Evolutionary conservation across 495 filamentous ascomycete genomes (phyloP).

Genomic region (Talaromyces wortmannii): DNA sequence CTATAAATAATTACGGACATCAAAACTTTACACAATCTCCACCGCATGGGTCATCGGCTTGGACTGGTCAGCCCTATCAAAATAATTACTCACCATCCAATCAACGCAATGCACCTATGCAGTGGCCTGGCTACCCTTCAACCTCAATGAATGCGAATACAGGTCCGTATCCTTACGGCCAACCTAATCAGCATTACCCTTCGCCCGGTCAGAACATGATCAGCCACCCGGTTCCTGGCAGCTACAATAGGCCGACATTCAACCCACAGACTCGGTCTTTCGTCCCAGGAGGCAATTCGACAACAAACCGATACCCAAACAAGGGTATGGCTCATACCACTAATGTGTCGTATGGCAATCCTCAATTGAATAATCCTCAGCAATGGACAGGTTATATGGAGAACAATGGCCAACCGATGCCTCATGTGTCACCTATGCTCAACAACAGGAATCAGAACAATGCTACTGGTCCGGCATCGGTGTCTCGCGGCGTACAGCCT

Average conservation of each 20-base stretch:
- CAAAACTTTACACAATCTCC: conserved; percentile 20
- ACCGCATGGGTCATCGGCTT: conserved; percentile 19
- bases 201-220: conserved; percentile 51
- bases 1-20: conserved; percentile 32
- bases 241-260: conserved; percentile 76
- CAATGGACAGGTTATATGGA: conserved; percentile 34
- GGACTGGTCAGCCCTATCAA: conserved; percentile 28
- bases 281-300: conserved; percentile 49
- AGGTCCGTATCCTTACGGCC: conserved; percentile 63
- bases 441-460: conserved; percentile 11
- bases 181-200: conserved; percentile 56
- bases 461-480: background rate
- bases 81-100: conserved; percentile 34
- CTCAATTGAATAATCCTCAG: conserved; percentile 10
- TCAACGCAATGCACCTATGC: conserved; percentile 25
- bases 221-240: conserved; percentile 72
- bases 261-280: conserved; percentile 92
- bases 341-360: conserved; percentile 18
- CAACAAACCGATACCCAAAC: conserved; percentile 21
- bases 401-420: conserved; percentile 4
- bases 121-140: conserved; percentile 33
- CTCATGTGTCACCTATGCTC: background rate
- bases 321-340: conserved; percentile 23
- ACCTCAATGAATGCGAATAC: conserved; percentile 25
- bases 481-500: conserved; percentile 13